Conservation (phyloP, 78 protist genomes). For the Dictyostelium intermedium region DNA sequence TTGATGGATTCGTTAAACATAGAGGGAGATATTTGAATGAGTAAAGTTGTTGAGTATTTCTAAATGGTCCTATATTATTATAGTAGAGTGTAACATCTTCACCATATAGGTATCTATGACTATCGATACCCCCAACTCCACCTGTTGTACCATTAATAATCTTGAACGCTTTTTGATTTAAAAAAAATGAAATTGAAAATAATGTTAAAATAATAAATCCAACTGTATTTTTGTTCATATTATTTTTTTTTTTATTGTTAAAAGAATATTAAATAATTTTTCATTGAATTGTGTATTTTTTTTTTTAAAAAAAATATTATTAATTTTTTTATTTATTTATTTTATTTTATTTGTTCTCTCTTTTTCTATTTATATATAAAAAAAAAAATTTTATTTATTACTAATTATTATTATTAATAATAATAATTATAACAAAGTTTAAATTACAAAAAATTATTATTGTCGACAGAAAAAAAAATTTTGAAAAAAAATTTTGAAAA, state of each 20-base stretch:
- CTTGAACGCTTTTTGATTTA: not conserved
- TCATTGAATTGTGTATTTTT: not conserved
- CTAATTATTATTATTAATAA: not conserved
- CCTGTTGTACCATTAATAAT: not conserved
- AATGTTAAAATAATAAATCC: not conserved
- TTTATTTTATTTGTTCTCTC: not conserved
- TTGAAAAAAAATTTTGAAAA: too few relatives aligned
- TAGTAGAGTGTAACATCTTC: not conserved
- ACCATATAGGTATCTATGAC: not conserved
- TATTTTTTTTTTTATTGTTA: not conserved
- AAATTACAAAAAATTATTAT: too few relatives aligned
- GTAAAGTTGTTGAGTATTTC: not conserved
- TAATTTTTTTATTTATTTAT: too few relatives aligned
- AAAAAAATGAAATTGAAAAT: constrained; percentile 1
- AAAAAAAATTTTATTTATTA: too few relatives aligned
- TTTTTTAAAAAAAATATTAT: not conserved
- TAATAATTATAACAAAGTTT: too few relatives aligned
- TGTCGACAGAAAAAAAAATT: too few relatives aligned
- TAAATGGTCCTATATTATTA: not conserved
- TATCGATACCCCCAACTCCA: not conserved
- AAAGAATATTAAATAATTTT: not conserved
- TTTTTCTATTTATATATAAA: not conserved
- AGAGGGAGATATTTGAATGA: not conserved
- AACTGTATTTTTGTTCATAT: not conserved
- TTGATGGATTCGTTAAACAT: not conserved